Conservation (phyloP, 805 yeast genomes). For the Wickerhamiella brachini region DNA sequence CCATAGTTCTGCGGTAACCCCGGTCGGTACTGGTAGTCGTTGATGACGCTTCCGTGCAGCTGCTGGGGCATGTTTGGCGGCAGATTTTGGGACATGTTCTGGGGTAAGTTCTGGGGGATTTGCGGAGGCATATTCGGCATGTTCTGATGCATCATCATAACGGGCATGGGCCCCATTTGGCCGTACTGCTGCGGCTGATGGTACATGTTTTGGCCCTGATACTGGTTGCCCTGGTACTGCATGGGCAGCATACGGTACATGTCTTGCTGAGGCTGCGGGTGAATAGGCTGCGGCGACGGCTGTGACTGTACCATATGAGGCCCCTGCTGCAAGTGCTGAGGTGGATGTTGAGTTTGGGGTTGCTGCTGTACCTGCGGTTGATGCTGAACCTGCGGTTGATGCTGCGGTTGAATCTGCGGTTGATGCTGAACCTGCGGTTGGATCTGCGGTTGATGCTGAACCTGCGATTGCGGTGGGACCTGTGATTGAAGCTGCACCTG, state of each 20-base stretch:
- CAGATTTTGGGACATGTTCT: background rate
- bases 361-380: background rate
- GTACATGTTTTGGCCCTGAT: background rate
- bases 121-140: background rate
- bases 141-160: background rate
- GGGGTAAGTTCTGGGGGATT: background rate
- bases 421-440: background rate
- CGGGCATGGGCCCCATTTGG: background rate
- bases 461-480: background rate
- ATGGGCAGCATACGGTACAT: background rate
- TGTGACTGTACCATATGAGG: background rate
- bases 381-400: background rate
- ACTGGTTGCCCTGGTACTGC: background rate
- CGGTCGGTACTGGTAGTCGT: background rate
- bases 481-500: background rate
- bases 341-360: no score
- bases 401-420: background rate
- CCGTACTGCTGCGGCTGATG: background rate
- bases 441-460: constrained; percentile 1
- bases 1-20: background rate
- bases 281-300: background rate
- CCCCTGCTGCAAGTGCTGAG: no score
- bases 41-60: background rate
- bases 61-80: background rate
- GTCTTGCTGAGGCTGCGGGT: background rate